phyloP scores from a whole-genome alignment of 176 grass and related monocot genomes.

The Urochloa ruziziensis region DNA sequence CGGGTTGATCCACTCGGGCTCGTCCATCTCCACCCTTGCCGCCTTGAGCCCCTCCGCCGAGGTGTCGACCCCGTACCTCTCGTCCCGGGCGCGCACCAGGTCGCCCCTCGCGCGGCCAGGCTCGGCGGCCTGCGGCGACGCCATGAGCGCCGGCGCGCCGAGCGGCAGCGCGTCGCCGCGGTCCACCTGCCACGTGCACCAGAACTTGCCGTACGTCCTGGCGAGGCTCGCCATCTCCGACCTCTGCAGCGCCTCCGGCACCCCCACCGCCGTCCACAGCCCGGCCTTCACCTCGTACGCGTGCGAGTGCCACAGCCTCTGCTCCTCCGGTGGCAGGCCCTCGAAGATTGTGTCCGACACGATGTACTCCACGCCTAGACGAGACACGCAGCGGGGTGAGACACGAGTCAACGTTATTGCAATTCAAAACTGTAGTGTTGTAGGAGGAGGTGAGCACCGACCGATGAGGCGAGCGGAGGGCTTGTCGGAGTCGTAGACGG shows the following conservation, averaged over 20 bases:
- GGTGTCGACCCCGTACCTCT: conserved; percentile 38
- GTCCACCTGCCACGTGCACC: conserved; percentile 95
- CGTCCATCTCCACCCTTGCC: conserved; percentile 64
- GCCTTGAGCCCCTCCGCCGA: conserved; percentile 52
- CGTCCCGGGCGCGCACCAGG: conserved; percentile 51
- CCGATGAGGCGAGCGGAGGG: conserved; percentile 67
- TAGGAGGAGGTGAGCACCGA: not conserved
- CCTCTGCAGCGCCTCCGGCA: conserved; percentile 59
- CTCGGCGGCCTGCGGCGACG: conserved; percentile 46
- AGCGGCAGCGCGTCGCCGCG: conserved; percentile 53
- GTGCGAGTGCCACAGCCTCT: conserved; percentile 87
- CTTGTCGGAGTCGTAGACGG: conserved; percentile 78
- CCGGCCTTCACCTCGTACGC: conserved; percentile 86
- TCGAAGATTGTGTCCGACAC: conserved; percentile 65
- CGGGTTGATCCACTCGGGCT: conserved; percentile 74
- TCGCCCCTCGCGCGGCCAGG: conserved; percentile 35
- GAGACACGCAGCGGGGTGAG: not conserved
- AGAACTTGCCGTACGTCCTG: conserved; percentile 85
- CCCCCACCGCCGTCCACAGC: conserved; percentile 51
- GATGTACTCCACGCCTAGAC: conserved; percentile 75
- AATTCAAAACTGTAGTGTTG: not conserved
- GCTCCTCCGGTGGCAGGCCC: conserved; percentile 57
- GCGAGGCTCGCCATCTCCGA: conserved; percentile 58
- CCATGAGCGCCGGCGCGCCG: conserved; percentile 17
- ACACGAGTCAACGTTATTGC: not conserved